These are phyloP conservation scores for Penicillium sp. DNA, from an alignment of 2,329 filamentous ascomycete genomes.

Conservation along the genomic window DNA sequence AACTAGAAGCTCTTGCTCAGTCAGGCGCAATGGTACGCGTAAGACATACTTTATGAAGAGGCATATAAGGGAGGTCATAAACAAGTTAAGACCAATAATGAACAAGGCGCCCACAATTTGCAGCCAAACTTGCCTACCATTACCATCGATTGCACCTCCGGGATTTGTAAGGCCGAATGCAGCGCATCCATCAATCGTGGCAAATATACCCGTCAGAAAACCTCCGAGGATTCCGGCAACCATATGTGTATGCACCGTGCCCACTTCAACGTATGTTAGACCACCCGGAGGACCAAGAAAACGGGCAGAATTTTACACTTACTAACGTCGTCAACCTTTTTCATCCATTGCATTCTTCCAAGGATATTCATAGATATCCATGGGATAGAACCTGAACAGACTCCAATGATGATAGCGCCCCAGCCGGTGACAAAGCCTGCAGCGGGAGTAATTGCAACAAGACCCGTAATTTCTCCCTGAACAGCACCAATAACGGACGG, in stretches of 20 bases:
- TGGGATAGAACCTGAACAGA: slow-evolving; percentile 27
- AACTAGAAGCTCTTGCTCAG: background rate
- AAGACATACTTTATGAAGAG: background rate
- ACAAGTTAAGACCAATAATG: slow-evolving; percentile 42
- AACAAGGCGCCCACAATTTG: slow-evolving; percentile 52
- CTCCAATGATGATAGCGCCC: slow-evolving; percentile 51
- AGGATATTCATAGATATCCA: background rate
- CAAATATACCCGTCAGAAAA: slow-evolving; percentile 49
- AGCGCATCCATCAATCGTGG: slow-evolving; percentile 47
- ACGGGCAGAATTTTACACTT: background rate
- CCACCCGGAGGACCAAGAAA: too few species aligned
- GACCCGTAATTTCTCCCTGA: slow-evolving; percentile 54
- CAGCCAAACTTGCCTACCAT: slow-evolving; percentile 51
- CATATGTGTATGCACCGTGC: slow-evolving; percentile 51
- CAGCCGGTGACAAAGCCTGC: slow-evolving; percentile 54
- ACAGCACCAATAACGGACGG: slow-evolving; percentile 53
- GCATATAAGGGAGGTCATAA: background rate
- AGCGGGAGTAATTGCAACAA: slow-evolving; percentile 54
- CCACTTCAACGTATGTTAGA: slow-evolving; percentile 14
- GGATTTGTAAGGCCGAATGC: slow-evolving; percentile 48
- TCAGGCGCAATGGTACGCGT: background rate
- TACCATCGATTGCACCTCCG: slow-evolving; percentile 53
- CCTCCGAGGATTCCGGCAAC: slow-evolving; percentile 49
- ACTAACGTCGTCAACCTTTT: background rate
- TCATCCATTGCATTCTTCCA: background rate